These are phyloP conservation scores for Geranomyces variabilis DNA, from an alignment of 192 early-diverging fungal species.

Conservation along the genomic window DNA sequence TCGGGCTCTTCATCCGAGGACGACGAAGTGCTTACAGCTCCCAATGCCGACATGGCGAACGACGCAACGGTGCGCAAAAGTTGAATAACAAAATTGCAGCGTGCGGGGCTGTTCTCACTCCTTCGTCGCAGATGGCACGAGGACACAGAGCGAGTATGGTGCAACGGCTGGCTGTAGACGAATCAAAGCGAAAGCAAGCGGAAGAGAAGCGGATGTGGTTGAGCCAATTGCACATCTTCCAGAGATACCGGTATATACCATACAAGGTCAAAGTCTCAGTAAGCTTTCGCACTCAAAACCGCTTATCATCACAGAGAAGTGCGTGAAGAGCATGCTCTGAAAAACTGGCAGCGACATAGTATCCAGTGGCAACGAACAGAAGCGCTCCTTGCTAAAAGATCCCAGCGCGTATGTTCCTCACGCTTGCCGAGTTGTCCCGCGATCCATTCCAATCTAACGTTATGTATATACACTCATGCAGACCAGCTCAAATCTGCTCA, in stretches of 20 bases:
- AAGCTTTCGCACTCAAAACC: background rate
- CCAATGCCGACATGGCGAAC: too few species aligned
- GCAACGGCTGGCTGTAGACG: slow-evolving; percentile 13
- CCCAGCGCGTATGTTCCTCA: slow-evolving; percentile 20
- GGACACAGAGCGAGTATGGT: background rate
- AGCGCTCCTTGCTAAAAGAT: slow-evolving; percentile 28
- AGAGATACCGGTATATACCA: slow-evolving; percentile 39
- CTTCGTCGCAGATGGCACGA: background rate
- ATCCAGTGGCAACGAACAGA: slow-evolving; percentile 44
- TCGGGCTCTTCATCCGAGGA: too few species aligned
- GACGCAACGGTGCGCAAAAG: too few species aligned
- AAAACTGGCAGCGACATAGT: slow-evolving; percentile 50
- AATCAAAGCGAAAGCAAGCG: slow-evolving; percentile 24
- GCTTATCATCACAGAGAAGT: slow-evolving; percentile 34
- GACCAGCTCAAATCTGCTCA: slow-evolving; percentile 41
- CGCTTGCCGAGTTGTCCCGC: background rate
- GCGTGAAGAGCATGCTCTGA: slow-evolving; percentile 46
- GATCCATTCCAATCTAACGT: too few species aligned
- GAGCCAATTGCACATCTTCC: slow-evolving; percentile 48
- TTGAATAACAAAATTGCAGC: too few species aligned
- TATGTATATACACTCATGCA: background rate
- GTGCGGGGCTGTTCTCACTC: too few species aligned
- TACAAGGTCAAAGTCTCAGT: too few species aligned
- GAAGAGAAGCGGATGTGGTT: slow-evolving; percentile 42
- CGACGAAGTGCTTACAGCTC: too few species aligned